Base-by-base conservation (phyloP, 768 basidiomycete species). In the Ramaria sp. region DNA sequence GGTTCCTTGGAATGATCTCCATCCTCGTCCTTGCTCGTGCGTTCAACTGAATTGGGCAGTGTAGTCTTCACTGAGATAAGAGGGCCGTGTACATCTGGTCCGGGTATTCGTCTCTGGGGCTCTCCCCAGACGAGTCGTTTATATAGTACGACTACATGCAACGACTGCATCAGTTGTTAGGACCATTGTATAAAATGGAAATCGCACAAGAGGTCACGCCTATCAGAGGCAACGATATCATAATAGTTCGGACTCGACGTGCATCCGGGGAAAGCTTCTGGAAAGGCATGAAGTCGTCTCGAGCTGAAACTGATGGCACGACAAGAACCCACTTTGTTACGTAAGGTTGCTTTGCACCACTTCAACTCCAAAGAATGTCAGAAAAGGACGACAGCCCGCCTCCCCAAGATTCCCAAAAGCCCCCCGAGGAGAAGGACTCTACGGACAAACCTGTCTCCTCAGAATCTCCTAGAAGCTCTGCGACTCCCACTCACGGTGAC, bases 181-280 rank as follows among this genome's bases (percentile, higher is more conserved):
- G 52, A 13, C 28, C 9, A 9, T 45, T 38, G 28, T 25, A 36
- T 27, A 47, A 61, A 37, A 47, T 42, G 22, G 13, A 39, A 6
- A 10, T 72, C 79, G 57, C 54, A 87, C 85, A 75, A 48, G 81
- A 77, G 12, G 78, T 78, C 5, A 76, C 82, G 25, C 74, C 79
- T 48, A 85, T 79, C 42, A 87, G 74, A 3, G 85, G 85, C 12
- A 81, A 59, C 0, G 82, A 73, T 38, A 83, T 69, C 41, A 87
- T 81, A 56, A 87, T 76, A 25, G 73, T 77, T 20, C 73, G 73
- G 50, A 74, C 64, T 57, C 70, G 67, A 42, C 67, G 70, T 39
- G 72, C 74, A 60, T 78, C 70, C 7, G 71, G 72, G 22, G 74
- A 70, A 12, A 77, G 62, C 56, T 66, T 70, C 53, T 62, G 60